Percentiles rank a stretch among this genome's conserved stretches.
phyloP scores from a whole-genome alignment of 495 filamentous ascomycete genomes.

The Trypethelium eluteriae region DNA sequence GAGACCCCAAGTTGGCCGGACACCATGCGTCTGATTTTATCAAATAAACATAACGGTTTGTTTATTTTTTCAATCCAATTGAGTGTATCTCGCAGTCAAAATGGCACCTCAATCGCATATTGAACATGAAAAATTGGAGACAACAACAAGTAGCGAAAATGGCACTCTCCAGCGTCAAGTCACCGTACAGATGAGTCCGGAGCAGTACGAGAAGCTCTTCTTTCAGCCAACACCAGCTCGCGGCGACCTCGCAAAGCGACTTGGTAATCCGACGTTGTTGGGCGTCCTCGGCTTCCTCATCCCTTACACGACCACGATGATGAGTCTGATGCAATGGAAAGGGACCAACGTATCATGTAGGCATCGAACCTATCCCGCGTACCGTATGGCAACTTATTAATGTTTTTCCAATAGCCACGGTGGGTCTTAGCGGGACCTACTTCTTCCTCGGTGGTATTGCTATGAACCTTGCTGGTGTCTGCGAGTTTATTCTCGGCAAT shows the following conservation, averaged over 20 bases:
- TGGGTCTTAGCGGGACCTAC: constrained; percentile 23
- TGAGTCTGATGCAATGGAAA: constrained; percentile 19
- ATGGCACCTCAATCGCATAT: neutral
- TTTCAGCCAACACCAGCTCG: constrained; percentile 22
- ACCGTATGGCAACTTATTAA: neutral
- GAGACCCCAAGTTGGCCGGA: neutral
- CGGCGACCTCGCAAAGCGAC: constrained; percentile 24
- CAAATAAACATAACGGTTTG: too few relatives aligned
- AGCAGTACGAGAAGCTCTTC: constrained; percentile 27
- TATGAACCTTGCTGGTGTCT: constrained; percentile 25
- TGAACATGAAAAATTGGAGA: constrained; percentile 1
- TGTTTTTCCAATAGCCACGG: neutral
- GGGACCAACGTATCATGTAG: constrained; percentile 19
- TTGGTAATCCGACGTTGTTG: constrained; percentile 27
- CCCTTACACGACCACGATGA: constrained; percentile 23
- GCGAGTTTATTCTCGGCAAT: constrained; percentile 28
- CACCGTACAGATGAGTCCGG: constrained; percentile 21
- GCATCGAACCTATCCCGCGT: neutral
- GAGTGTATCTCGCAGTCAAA: neutral
- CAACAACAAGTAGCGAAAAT: neutral
- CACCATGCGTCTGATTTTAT: too few relatives aligned
- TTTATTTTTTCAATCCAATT: neutral
- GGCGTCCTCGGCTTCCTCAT: constrained; percentile 26
- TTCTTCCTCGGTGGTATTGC: constrained; percentile 27
- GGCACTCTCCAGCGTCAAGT: constrained; percentile 18